A percentile compares a stretch with the other conserved stretches of the same genome.
These are phyloP conservation scores for Davidsoniella neocaledoniae DNA, from an alignment of 2,329 filamentous ascomycete species.

Conservation along the genomic window DNA sequence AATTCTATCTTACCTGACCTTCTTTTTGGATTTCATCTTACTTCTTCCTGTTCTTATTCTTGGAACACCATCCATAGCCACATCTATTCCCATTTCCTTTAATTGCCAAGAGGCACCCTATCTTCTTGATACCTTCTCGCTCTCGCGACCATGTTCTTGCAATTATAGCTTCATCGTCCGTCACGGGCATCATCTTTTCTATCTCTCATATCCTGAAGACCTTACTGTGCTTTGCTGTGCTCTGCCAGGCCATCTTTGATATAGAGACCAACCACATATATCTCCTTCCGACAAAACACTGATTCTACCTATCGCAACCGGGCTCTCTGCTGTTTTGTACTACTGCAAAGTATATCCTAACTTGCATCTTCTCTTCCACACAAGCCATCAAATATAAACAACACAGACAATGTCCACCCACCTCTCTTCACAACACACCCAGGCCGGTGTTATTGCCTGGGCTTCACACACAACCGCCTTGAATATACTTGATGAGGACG, in stretches of 20 bases:
- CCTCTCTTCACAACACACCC: conserved; percentile 4
- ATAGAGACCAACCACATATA: not conserved
- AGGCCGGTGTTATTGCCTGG: conserved; percentile 8
- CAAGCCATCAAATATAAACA: too few relatives aligned
- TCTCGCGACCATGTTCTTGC: conserved; percentile 11
- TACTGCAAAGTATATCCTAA: not conserved
- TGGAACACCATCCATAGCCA: not conserved
- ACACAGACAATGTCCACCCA: conserved; percentile 7
- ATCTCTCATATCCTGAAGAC: not conserved
- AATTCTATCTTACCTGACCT: conserved; percentile 1
- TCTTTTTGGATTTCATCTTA: conserved; percentile 5
- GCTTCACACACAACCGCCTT: conserved; percentile 11
- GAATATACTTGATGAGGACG: conserved; percentile 12
- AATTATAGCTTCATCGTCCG: conserved; percentile 11
- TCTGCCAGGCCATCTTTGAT: not conserved
- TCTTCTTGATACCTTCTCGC: conserved; percentile 1
- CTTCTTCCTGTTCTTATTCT: not conserved
- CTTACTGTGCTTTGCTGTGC: not conserved
- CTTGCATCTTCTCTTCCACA: not conserved
- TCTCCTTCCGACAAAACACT: not conserved
- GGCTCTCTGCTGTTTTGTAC: not conserved
- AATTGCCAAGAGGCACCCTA: conserved; percentile 10
- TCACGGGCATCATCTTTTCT: conserved; percentile 8
- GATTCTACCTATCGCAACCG: not conserved
- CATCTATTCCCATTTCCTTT: not conserved